Evolutionary conservation across 371 early-diverging fungal species (phyloP).

Genomic region (Mortierella sp.): DNA sequence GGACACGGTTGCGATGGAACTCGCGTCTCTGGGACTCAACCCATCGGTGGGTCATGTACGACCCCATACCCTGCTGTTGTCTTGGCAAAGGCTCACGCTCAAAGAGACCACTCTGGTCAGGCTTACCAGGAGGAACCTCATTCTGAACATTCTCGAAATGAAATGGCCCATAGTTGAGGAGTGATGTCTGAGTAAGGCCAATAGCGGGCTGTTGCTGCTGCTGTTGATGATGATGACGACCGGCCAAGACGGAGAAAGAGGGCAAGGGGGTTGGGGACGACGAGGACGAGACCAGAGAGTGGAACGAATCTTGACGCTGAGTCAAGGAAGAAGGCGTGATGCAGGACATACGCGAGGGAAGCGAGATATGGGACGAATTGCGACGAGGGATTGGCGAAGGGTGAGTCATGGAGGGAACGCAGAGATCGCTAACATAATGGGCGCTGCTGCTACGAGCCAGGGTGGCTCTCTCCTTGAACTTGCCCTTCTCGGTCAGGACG

Average conservation of each 20-base stretch:
- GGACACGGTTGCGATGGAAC: conserved; percentile 41
- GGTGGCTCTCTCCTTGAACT: conserved; percentile 29
- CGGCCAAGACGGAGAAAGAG: conserved; percentile 22
- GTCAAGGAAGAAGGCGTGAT: conserved; percentile 51
- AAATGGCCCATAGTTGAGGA: conserved; percentile 1
- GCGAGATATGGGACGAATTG: conserved; percentile 24
- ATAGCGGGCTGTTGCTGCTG: conserved; percentile 7
- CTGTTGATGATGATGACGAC: conserved; percentile 16
- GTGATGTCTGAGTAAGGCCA: conserved; percentile 24
- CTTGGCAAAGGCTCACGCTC: conserved; percentile 40
- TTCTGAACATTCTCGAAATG: conserved; percentile 18
- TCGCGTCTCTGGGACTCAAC: conserved; percentile 55
- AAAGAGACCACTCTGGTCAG: conserved; percentile 31
- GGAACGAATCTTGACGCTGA: conserved; percentile 5
- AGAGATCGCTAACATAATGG: not conserved
- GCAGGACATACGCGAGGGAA: conserved; percentile 56
- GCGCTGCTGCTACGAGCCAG: conserved; percentile 20
- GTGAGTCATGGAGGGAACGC: conserved; percentile 2
- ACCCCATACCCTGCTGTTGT: conserved; percentile 57
- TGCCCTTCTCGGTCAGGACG: conserved; percentile 54
- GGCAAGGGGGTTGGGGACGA: conserved; percentile 17
- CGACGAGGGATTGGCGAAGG: conserved; percentile 9
- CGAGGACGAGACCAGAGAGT: not conserved
- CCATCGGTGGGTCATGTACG: conserved; percentile 53
- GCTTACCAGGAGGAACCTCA: not conserved